Base-by-base conservation (phyloP, 2,329 filamentous ascomycete species). In the Diaporthe citriasiana region DNA sequence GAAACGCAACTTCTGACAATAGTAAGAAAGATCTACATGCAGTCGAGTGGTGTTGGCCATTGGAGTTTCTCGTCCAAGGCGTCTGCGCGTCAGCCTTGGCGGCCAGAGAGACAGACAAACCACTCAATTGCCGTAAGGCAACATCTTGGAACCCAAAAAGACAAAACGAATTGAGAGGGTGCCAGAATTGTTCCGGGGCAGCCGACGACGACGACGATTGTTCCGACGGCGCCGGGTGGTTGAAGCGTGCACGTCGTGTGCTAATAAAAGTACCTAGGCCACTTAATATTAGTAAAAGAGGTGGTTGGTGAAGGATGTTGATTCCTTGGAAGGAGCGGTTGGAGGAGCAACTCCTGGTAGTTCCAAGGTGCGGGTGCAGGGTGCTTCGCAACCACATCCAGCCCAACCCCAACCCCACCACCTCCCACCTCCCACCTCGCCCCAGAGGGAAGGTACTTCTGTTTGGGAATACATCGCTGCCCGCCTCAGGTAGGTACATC, bases 221-320 rank as follows among this genome's bases (percentile, higher is more conserved):
- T 56, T 50, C 27, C 60, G 42, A 66, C 8, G 45, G 45, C 22
- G 30, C n/a, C 33, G 47, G 9, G 15, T 53, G 63, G 17, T 19
- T 19, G 12, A 40, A 40, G 47, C 13, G 63, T 40, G 63, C 33
- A 68, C 8, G 63, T 68, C 63, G 63, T 33, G 63, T 53, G 63
- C 63, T 53, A 53, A 53, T 25, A 40, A 53, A 66, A 66, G 60
- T 47, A 60, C 38, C 25, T 27, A 27, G 57, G 25, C 25, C 9
- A 45, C 60, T 51, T 51, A 38, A 66, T 68, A 53, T 53, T 68
- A 68, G 47, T 68, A 68, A 68, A 68, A 68, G 63, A 10, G 63
- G 63, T 68, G 63, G 63, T 68, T 68, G 63, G 63, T 68, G 35
- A 40, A 53, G 63, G 63, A 68, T 68, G 63, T 68, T 68, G 47